Evolutionary conservation across 2,329 filamentous ascomycete species (phyloP).

Genomic region (Laburnicola sp.): DNA sequence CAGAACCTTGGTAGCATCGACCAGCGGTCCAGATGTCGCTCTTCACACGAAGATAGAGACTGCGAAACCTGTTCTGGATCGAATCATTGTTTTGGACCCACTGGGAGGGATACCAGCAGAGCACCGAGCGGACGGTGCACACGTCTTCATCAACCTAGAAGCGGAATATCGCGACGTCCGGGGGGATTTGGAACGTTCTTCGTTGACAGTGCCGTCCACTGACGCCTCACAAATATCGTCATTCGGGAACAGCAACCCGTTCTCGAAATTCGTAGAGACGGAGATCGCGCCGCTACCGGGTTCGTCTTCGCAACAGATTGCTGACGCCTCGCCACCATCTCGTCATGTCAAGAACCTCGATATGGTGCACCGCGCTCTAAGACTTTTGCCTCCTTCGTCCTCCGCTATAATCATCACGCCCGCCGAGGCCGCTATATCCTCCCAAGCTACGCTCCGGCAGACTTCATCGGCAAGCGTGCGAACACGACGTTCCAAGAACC

Average conservation of each 20-base stretch:
- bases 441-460: constrained; percentile 33
- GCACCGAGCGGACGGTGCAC: constrained; percentile 63
- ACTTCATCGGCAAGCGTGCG: constrained; percentile 50
- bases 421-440: constrained; percentile 71
- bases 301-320: constrained; percentile 17
- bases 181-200: constrained; percentile 57
- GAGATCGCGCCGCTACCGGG: constrained; percentile 27
- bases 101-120: constrained; percentile 78
- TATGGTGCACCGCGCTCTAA: constrained; percentile 69
- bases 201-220: constrained; percentile 15
- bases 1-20: constrained; percentile 14
- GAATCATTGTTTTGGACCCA: constrained; percentile 86
- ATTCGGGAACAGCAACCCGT: constrained; percentile 46
- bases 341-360: constrained; percentile 71
- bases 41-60: constrained; percentile 33
- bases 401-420: constrained; percentile 90
- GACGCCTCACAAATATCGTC: constrained; percentile 14
- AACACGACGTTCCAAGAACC: constrained; percentile 70
- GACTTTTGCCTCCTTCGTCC: constrained; percentile 77
- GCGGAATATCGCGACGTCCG: constrained; percentile 79
- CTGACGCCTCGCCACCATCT: constrained; percentile 21
- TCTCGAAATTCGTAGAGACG: constrained; percentile 49
- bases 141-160: constrained; percentile 90
- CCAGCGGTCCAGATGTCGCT: constrained; percentile 7
- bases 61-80: constrained; percentile 63